Base-by-base conservation (phyloP, 2,329 filamentous ascomycete species). In the Colletotrichum ledebouriae region DNA sequence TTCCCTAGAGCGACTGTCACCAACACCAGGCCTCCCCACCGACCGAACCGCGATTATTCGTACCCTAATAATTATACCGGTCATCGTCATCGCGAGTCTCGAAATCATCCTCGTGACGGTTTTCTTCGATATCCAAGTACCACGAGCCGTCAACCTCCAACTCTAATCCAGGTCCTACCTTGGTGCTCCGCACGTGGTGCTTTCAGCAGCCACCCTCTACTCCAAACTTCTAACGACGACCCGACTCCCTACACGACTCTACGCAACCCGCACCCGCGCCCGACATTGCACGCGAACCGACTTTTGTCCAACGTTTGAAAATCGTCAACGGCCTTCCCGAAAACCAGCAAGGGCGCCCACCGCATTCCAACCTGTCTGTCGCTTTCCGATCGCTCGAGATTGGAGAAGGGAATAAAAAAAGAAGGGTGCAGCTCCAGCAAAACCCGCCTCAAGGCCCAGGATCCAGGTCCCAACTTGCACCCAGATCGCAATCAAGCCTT, bases 241-340 rank as follows among this genome's bases (percentile, higher is more conserved):
- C 60, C 65, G 65, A 68, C 55, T 68, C 65, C 63, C 61, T 65
- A 61, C 65, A 65, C 65, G 65, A 63, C 61, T 65, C 33, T 68
- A 60, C 56, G 47, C 61, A 68, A 49, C 56, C 61, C 34, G 61
- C 61, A 50, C 47, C 59, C 58, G 58, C 58, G 52, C 58, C 59
- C 59, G 59, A 61, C 46, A 61, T 53, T 61, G 29, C 37, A 61
- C 59, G 17, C 59, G n/a, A 53, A 37, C 29, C 59, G 50, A 67
- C 50, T 57, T 25, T 9, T 11, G 42, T 55, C 57, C 49, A 39
- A 17, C 41, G 49, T 22, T 42, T 29, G 29, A 6, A 6, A 29
- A 29, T 29, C 34, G 9, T 20, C n/a, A 20, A 29, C 34, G 2
- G 46, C 46, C 9, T 52, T n/a, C 33, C 52, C 56, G 34, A 39